Conservation (phyloP, 495 filamentous ascomycete genomes). For the Thermothielavioides terrestris region DNA sequence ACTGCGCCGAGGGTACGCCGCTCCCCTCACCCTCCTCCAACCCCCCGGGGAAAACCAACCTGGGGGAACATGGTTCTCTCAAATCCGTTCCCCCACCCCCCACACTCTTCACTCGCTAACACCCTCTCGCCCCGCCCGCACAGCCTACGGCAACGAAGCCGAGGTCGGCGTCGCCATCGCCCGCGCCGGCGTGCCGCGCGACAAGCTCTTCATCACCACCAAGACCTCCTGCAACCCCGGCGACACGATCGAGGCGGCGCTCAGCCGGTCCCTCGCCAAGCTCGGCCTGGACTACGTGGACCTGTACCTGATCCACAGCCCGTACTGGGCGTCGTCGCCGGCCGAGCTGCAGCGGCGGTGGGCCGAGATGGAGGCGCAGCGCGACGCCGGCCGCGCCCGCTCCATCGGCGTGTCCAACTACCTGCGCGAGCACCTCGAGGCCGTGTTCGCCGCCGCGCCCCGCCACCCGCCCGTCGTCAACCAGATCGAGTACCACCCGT, state of each 20-base stretch:
- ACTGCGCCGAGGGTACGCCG: conserved; percentile 58
- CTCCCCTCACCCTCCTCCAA: background rate
- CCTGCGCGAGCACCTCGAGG: conserved; percentile 56
- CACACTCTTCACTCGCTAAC: no score
- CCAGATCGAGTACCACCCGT: conserved; percentile 85
- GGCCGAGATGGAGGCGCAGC: conserved; percentile 68
- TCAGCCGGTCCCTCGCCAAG: conserved; percentile 63
- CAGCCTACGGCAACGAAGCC: conserved; percentile 72
- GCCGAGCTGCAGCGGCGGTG: conserved; percentile 60
- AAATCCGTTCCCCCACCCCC: conserved; percentile 4
- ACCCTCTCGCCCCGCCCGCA: no score
- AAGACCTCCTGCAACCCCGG: conserved; percentile 52
- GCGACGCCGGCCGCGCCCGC: conserved; percentile 58
- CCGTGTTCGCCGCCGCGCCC: conserved; percentile 57
- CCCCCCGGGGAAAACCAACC: no score
- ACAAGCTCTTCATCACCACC: conserved; percentile 67
- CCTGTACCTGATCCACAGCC: conserved; percentile 73
- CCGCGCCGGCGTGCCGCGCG: conserved; percentile 53
- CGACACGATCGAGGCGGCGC: conserved; percentile 53
- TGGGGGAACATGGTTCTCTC: no score
- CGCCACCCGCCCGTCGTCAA: conserved; percentile 61
- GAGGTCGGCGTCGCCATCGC: conserved; percentile 70
- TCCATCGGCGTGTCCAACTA: conserved; percentile 86
- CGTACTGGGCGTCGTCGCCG: conserved; percentile 57
- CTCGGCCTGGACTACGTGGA: conserved; percentile 76